Evolutionary conservation across 2,329 filamentous ascomycete species (phyloP), one percentile per base, ranked within the genome.

Genomic region (Stromatinia cepivora): DNA sequence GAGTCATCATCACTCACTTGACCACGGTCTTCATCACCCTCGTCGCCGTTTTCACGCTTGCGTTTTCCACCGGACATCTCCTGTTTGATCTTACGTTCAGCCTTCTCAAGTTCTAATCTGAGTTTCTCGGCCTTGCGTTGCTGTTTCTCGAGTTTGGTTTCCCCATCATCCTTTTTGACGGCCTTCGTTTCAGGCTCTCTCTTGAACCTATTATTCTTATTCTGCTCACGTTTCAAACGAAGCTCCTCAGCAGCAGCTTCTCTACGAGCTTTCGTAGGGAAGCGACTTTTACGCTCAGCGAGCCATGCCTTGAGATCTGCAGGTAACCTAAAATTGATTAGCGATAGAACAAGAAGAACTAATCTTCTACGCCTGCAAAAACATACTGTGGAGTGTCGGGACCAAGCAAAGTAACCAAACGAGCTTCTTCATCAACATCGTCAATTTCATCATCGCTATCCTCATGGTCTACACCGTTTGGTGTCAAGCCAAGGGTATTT

Each of bases 301-400:
- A 96, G 87, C 88, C 93, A 98, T 9, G 88, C 87, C 34, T 88
- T 86, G 68, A 97, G 84, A 76, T 97, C 93, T 70, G 87, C 86
- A 22, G 84, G 78, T 61, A 78, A 62, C 70, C 78, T 79, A 70
- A 61, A 48, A 34, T 62, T 56, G 39, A 72, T 75, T 79, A 80
- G 69, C 76, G 52, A 64, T 59, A 56, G 62, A 66, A 70, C 56
- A 76, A 78, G 67, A 78, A 74, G 70, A 73, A 72, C 72, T 73
- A 75, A 75, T 74, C 72, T 75, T 71, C 72, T 65, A 71, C 62
- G 69, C 36, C 65, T 66, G 42, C 69, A 71, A 69, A 66, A 75
- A 79, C 78, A 73, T 79, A 79, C 78, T 78, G 75, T 73, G 78
- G 77, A 59, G 76, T 77, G 72, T 78, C 76, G 64, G 76, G 75